These are phyloP conservation scores for Metschnikowia dekortorum DNA, from an alignment of 805 yeast species.

Conservation along the genomic window DNA sequence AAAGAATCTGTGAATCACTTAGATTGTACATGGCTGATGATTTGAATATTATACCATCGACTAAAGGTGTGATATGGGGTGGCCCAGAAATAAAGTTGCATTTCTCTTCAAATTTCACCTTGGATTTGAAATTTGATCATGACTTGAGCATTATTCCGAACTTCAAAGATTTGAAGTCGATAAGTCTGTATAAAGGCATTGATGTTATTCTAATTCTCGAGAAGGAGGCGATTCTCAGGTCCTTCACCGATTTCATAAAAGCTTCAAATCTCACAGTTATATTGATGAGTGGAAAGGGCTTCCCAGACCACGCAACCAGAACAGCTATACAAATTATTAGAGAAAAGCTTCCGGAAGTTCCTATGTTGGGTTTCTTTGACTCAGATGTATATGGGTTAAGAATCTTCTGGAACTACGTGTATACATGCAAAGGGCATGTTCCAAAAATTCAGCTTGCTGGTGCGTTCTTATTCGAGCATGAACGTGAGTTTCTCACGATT, in stretches of 20 bases:
- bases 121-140: background rate
- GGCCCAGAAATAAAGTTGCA: constrained; percentile 6
- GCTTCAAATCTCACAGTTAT: background rate
- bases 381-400: constrained; percentile 18
- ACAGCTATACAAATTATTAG: constrained; percentile 7
- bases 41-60: constrained; percentile 9
- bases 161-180: background rate
- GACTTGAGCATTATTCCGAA: constrained; percentile 7
- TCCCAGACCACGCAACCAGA: constrained; percentile 14
- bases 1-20: constrained; percentile 5
- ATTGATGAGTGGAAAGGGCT: constrained; percentile 16
- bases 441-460: constrained; percentile 10
- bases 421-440: constrained; percentile 1
- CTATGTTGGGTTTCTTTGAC: constrained; percentile 13
- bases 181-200: background rate
- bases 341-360: constrained; percentile 2
- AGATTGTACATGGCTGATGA: constrained; percentile 5
- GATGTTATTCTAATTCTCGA: constrained; percentile 27
- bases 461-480: constrained; percentile 13
- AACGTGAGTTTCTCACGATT: constrained; percentile 12
- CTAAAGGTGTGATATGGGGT: constrained; percentile 16
- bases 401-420: constrained; percentile 13
- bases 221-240: constrained; percentile 39
- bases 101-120: background rate
- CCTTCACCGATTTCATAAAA: constrained; percentile 23